A percentile compares a stretch with the other conserved stretches of the same genome.
Evolutionary conservation across 208 protist species (phyloP).

Genomic region (Phytomonas sp.): DNA sequence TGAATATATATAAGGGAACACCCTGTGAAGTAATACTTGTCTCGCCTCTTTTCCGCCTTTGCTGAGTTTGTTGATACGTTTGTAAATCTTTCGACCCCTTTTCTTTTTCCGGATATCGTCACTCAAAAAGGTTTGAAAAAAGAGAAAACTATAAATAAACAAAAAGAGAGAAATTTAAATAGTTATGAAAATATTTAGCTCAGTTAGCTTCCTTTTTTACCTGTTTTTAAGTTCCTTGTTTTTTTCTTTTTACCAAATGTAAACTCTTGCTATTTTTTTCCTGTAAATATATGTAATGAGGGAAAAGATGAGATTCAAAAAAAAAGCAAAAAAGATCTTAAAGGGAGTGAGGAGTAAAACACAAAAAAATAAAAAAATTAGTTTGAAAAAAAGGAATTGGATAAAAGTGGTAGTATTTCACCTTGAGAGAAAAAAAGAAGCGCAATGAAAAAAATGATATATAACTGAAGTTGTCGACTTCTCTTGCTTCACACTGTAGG

Average conservation of each 20-base stretch:
- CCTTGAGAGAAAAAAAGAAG: slow-evolving; percentile 4
- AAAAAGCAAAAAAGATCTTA: slow-evolving; percentile 5
- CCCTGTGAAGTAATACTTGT: background rate
- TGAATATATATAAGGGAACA: background rate
- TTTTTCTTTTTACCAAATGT: slow-evolving; percentile 9
- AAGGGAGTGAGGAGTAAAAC: background rate
- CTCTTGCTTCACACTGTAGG: background rate
- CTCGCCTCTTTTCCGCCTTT: background rate
- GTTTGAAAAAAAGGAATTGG: slow-evolving; percentile 6
- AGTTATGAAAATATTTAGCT: background rate
- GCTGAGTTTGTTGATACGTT: background rate
- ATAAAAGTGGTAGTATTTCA: slow-evolving; percentile 4
- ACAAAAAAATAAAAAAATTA: background rate
- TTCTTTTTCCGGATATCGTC: slow-evolving; percentile 1
- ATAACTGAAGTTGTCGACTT: slow-evolving; percentile 3
- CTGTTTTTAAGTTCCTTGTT: background rate
- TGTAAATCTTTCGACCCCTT: background rate
- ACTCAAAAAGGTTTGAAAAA: slow-evolving; percentile 1
- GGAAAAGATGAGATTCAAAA: background rate
- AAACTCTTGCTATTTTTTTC: background rate
- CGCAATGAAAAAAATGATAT: slow-evolving; percentile 7
- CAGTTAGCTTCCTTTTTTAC: slow-evolving; percentile 1
- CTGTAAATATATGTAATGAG: background rate
- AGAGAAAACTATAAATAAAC: slow-evolving; percentile 11
- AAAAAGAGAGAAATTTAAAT: slow-evolving; percentile 5